Evolutionary conservation across 2,329 filamentous ascomycete genomes (phyloP), one percentile per base, ranked within the genome.

Genomic region (Penicillium fuscoglaucum): DNA sequence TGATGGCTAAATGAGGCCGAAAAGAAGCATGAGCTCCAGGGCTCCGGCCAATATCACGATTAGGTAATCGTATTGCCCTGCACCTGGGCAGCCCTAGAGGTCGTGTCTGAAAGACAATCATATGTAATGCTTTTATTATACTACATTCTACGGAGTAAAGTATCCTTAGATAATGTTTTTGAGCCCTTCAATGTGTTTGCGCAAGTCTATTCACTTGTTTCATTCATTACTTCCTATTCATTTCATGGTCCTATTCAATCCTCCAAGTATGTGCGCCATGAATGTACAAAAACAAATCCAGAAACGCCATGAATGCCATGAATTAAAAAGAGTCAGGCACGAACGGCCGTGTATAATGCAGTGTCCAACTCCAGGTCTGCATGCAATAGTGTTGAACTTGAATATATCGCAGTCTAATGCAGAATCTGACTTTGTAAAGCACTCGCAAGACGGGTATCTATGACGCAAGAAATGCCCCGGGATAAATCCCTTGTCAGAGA

Each of bases 351-450:
- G 46, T 63, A 57, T 56, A 59, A 57, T 58, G 63, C 55, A 64
- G 43, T 45, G 44, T 60, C 47, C 29, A 61, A 66, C 54, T 57
- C 61, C 59, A 48, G 41, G 52, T 58, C 57, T 64, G 54, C 57
- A 65, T 64, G 63, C 60, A 65, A 62, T 51, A 55, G 57, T 61
- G 62, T 64, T 66, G 64, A 63, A 66, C 55, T 56, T 61, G 56
- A 51, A 57, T 65, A 55, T 61, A 39, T 62, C 51, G 52, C 52
- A 61, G 53, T 61, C 53, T 55, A 55, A 59, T 41, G 53, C 61
- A 56, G 43, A 54, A 57, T 55, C 59, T 49, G 55, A 51, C 52
- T 53, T 26, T n/a, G 45, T 45, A 50, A 54, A 53, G 50, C 57
- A 55, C 46, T 45, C 46, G 57, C 58, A 54, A 50, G 44, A 40